A percentile compares a stretch with the other conserved stretches of the same genome.
phyloP scores from a whole-genome alignment of 2,329 filamentous ascomycete genomes.

The Cryphonectria carpinicola region DNA sequence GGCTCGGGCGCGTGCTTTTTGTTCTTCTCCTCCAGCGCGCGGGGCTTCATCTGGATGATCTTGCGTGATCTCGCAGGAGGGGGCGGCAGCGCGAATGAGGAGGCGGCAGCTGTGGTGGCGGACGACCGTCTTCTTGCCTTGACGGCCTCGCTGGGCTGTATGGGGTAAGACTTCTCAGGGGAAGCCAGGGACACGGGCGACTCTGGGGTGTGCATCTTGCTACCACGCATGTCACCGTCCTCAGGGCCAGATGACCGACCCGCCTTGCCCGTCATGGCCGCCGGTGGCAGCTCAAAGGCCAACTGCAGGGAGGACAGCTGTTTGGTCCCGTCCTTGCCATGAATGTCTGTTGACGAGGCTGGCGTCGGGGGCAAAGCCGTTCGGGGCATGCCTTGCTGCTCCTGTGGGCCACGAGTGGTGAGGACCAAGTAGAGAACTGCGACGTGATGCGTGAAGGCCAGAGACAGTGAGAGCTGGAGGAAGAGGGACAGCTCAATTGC shows the following conservation, averaged over 20 bases:
- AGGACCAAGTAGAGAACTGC: not conserved
- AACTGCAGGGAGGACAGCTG: constrained; percentile 66
- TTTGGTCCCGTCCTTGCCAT: constrained; percentile 68
- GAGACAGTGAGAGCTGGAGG: not conserved
- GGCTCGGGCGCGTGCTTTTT: constrained; percentile 31
- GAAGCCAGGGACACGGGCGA: constrained; percentile 31
- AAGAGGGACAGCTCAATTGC: not conserved
- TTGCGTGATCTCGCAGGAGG: constrained; percentile 90
- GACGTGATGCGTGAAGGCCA: not conserved
- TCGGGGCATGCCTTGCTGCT: constrained; percentile 62
- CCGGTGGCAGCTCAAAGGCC: constrained; percentile 76
- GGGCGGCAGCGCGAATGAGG: constrained; percentile 81
- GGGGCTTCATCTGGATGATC: constrained; percentile 97
- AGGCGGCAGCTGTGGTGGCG: constrained; percentile 45
- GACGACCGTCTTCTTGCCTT: constrained; percentile 59
- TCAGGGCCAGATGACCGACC: constrained; percentile 29
- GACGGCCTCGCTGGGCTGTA: constrained; percentile 55
- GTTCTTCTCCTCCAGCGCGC: constrained; percentile 45
- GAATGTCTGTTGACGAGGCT: constrained; percentile 78
- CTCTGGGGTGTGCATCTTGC: constrained; percentile 21
- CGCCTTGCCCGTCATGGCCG: constrained; percentile 62
- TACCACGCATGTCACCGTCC: constrained; percentile 31
- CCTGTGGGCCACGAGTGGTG: not conserved
- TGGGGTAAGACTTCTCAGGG: constrained; percentile 44
- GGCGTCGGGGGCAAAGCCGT: constrained; percentile 74